Evolutionary conservation across 495 filamentous ascomycete species (phyloP).

Genomic region (Hypoxylon trugodes): DNA sequence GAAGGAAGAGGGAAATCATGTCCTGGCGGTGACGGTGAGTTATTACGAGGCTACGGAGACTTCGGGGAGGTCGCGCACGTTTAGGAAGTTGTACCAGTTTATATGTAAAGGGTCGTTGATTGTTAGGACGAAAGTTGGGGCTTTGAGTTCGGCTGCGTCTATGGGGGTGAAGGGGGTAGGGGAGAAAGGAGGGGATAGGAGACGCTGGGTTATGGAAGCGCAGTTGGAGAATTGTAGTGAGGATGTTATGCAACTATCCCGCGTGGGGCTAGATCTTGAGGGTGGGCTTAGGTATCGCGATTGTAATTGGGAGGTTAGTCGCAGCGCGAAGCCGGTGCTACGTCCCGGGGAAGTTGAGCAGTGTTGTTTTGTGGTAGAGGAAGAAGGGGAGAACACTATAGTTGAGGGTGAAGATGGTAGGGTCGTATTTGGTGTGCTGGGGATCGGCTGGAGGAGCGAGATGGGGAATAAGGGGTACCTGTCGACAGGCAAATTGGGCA

Average conservation of each 20-base stretch:
- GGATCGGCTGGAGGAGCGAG: slow-evolving; percentile 84
- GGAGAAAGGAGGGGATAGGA: slow-evolving; percentile 29
- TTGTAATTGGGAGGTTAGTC: slow-evolving; percentile 62
- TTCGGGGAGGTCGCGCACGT: slow-evolving; percentile 79
- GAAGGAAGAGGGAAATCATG: slow-evolving; percentile 92
- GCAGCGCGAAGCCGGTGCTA: slow-evolving; percentile 67
- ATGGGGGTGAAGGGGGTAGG: no score
- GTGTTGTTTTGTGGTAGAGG: slow-evolving; percentile 86
- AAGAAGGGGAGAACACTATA: slow-evolving; percentile 61
- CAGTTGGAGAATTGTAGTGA: slow-evolving; percentile 94
- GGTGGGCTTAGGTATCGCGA: slow-evolving; percentile 54
- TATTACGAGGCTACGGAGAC: slow-evolving; percentile 77
- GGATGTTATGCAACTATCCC: slow-evolving; percentile 67
- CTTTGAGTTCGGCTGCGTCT: slow-evolving; percentile 45
- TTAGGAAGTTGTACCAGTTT: slow-evolving; percentile 97
- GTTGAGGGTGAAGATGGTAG: slow-evolving; percentile 64
- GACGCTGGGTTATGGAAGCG: slow-evolving; percentile 77
- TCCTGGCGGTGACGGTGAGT: slow-evolving; percentile 91
- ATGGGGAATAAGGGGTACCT: slow-evolving; percentile 92
- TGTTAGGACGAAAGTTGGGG: slow-evolving; percentile 85
- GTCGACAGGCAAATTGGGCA: slow-evolving; percentile 83
- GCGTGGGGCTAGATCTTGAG: slow-evolving; percentile 60
- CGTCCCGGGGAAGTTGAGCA: slow-evolving; percentile 89
- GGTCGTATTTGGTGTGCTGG: slow-evolving; percentile 79
- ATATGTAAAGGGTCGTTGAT: slow-evolving; percentile 87